Evolutionary conservation across 176 grass and related monocot species (phyloP), one percentile per base, ranked within the genome.

Genomic region (Bonia amplexicaulis): DNA sequence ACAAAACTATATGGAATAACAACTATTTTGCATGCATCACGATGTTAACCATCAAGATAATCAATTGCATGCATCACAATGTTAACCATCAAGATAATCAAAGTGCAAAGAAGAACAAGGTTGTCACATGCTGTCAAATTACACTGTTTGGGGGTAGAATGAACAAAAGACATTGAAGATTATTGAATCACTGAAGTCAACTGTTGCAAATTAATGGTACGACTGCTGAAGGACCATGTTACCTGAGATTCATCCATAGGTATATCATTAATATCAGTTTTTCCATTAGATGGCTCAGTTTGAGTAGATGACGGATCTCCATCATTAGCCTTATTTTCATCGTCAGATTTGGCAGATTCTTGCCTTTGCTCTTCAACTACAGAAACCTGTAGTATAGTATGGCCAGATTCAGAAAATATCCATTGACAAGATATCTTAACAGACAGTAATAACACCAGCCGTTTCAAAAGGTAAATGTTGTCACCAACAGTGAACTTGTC

Each of bases 201-300:
- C 15, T 78, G 41, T 47, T 33, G 61, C 14, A 65, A 73, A 63
- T 64, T 41, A 65, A 44, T 63, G 53, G 14, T 29, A 57, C 10
- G 22, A 51, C 42, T 12, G 12, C 31, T 20, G 69, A 80, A 45
- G 68, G 6, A 53, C 40, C 74, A 49, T 78, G 41, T 84, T 78
- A 95, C 90, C 90, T 88, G 88, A 68, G 68, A 76, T 84, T 92
- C 89, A 82, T 91, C 85, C 78, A 90, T 77, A 61, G 80, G 77
- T 87, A 77, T 89, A 90, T 84, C 85, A 69, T 92, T 89, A 27
- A 83, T 92, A 84, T 95, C 62, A 59, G 76, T 82, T 63, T 85
- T 95, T 71, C 58, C 88, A 83, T 80, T 85, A 60, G 88, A 92
- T 72, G 80, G 63, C 45, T 90, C 85, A 22, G 64, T 81, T 85